A percentile compares a stretch with the other conserved stretches of the same genome.
phyloP scores from a whole-genome alignment of 192 early-diverging fungal species.

The Entrophospora sp. region DNA sequence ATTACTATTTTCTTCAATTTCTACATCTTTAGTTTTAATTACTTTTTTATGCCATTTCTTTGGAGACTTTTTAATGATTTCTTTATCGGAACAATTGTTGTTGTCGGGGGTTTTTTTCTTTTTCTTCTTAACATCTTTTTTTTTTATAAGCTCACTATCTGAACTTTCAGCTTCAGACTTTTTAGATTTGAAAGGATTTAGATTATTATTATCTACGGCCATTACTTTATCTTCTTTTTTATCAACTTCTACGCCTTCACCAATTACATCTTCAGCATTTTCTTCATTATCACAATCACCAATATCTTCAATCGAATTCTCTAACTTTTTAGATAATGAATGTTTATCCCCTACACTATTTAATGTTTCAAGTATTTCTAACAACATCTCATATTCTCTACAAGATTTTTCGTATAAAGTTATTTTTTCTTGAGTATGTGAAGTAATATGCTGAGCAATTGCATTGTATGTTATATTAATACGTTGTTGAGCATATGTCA shows the following conservation, averaged over 20 bases:
- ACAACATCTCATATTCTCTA: conserved; percentile 17
- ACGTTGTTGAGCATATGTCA: background rate
- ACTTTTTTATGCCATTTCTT: no score
- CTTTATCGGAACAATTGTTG: background rate
- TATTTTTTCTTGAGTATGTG: conserved; percentile 21
- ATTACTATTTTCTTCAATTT: background rate
- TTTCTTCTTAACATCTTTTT: background rate
- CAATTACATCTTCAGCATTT: background rate
- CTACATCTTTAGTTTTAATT: background rate
- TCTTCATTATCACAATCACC: background rate
- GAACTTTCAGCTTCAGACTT: background rate
- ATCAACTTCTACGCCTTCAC: background rate
- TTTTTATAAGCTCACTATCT: background rate
- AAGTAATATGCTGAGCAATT: conserved; percentile 15
- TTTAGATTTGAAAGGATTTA: background rate
- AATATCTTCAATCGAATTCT: conserved; percentile 1
- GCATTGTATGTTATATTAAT: background rate
- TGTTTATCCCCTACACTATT: conserved; percentile 1
- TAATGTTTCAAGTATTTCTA: conserved; percentile 17
- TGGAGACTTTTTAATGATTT: background rate
- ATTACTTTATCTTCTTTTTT: background rate
- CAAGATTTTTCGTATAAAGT: conserved; percentile 18
- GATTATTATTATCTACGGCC: background rate
- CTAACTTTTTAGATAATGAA: conserved; percentile 10
- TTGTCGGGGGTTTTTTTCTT: background rate